Percentiles rank a stretch among this genome's conserved stretches.
Conservation (phyloP, 176 grass and related monocot species). For the Hyparrhenia diplandra region DNA sequence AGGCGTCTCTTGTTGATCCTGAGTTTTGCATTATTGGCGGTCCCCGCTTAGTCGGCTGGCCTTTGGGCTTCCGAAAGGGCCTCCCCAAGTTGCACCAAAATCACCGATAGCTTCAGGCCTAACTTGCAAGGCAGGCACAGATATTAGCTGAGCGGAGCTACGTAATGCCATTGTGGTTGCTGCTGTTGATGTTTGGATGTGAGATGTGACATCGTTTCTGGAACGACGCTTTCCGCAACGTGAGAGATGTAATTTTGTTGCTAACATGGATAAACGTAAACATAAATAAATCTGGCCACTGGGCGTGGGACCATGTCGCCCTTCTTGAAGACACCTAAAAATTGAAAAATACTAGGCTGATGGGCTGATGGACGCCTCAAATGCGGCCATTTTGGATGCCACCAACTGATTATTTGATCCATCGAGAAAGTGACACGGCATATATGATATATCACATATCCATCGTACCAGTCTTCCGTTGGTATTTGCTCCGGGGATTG, state of each 20-base stretch:
- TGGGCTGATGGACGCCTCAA: background rate
- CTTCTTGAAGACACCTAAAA: background rate
- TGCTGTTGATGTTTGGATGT: slow-evolving; percentile 2
- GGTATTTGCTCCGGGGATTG: background rate
- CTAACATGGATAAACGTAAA: background rate
- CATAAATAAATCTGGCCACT: background rate
- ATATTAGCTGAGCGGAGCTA: background rate
- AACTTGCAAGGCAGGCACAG: background rate
- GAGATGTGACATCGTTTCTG: background rate
- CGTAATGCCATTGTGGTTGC: background rate
- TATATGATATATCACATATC: background rate
- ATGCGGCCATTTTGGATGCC: background rate
- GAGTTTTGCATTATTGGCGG: background rate
- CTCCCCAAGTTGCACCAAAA: background rate
- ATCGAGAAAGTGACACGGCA: background rate
- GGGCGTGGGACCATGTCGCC: background rate
- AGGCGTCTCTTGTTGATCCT: background rate
- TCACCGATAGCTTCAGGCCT: too few relatives aligned
- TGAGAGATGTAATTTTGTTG: background rate
- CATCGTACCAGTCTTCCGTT: background rate
- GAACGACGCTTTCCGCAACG: background rate
- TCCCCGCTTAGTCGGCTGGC: background rate
- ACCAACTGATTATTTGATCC: background rate
- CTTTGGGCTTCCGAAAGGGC: slow-evolving; percentile 3
- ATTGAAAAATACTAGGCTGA: too few relatives aligned